Conservation (phyloP, 495 filamentous ascomycete species). For the Durotheca rogersii region DNA sequence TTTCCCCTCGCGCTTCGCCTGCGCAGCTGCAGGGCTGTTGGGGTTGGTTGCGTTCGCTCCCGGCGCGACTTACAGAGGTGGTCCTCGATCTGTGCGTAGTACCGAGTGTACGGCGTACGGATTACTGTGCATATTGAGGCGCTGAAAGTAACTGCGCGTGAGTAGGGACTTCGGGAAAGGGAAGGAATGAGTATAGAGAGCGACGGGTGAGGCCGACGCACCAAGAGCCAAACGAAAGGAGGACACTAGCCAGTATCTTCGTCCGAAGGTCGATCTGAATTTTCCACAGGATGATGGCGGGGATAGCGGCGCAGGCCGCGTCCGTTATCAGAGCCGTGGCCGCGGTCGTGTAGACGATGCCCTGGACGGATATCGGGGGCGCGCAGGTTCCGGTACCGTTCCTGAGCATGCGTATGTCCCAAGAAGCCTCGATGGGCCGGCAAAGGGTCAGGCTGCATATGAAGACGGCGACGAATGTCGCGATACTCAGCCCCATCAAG, state of each 20-base stretch:
- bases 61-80: slow-evolving; percentile 19
- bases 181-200: background rate
- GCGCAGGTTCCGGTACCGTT: slow-evolving; percentile 9
- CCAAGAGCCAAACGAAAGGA: slow-evolving; percentile 23
- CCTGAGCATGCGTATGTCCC: slow-evolving; percentile 3
- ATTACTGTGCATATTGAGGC: slow-evolving; percentile 27
- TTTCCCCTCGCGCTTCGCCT: too few relatives aligned
- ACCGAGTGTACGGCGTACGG: slow-evolving; percentile 13
- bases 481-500: slow-evolving; percentile 1
- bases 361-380: background rate
- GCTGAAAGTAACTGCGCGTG: background rate
- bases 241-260: slow-evolving; percentile 10
- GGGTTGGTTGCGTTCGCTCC: too few relatives aligned
- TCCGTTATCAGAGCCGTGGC: slow-evolving; percentile 15
- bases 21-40: too few relatives aligned
- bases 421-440: slow-evolving; percentile 10
- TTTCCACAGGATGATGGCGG: slow-evolving; percentile 23
- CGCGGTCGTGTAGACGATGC: slow-evolving; percentile 8
- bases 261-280: slow-evolving; percentile 18
- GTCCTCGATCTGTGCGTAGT: background rate
- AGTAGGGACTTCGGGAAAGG: background rate
- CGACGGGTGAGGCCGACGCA: slow-evolving; percentile 1
- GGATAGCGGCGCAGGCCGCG: slow-evolving; percentile 18
- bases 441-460: slow-evolving; percentile 9
- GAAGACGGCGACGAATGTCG: slow-evolving; percentile 7